phyloP scores from a whole-genome alignment of 208 protist species.

The Angomonas ambiguus region DNA sequence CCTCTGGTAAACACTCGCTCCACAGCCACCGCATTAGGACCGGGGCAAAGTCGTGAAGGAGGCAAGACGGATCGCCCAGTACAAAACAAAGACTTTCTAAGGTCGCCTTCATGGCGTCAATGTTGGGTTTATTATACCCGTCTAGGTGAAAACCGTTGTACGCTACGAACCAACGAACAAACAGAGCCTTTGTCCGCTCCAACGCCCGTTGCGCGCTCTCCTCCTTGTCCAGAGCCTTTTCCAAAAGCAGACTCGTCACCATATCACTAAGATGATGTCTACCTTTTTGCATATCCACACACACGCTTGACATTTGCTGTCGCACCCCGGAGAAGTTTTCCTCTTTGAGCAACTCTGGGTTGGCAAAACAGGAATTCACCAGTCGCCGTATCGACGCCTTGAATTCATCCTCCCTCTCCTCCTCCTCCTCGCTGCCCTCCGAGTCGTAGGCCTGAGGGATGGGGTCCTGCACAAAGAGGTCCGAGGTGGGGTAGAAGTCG shows the following conservation, averaged over 20 bases:
- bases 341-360: background rate
- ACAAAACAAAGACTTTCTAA: constrained; percentile 59
- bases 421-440: constrained; percentile 33
- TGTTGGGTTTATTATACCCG: constrained; percentile 23
- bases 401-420: constrained; percentile 53
- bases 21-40: constrained; percentile 66
- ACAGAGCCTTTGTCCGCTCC: constrained; percentile 29
- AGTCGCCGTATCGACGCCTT: constrained; percentile 32
- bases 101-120: constrained; percentile 68
- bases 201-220: constrained; percentile 3
- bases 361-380: constrained; percentile 29
- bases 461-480: constrained; percentile 62
- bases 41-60: constrained; percentile 42
- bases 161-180: constrained; percentile 60
- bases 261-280: constrained; percentile 26
- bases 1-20: constrained; percentile 59
- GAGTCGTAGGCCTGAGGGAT: constrained; percentile 24
- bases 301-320: constrained; percentile 3
- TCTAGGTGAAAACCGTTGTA: constrained; percentile 52
- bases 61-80: constrained; percentile 35
- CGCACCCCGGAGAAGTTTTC: background rate
- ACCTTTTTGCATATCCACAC: constrained; percentile 5
- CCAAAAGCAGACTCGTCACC: constrained; percentile 36
- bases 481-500: constrained; percentile 31
- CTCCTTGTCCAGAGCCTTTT: constrained; percentile 21